Evolutionary conservation across 2,329 filamentous ascomycete genomes (phyloP), one percentile per base, ranked within the genome.

Genomic region (Penicillium sp.): DNA sequence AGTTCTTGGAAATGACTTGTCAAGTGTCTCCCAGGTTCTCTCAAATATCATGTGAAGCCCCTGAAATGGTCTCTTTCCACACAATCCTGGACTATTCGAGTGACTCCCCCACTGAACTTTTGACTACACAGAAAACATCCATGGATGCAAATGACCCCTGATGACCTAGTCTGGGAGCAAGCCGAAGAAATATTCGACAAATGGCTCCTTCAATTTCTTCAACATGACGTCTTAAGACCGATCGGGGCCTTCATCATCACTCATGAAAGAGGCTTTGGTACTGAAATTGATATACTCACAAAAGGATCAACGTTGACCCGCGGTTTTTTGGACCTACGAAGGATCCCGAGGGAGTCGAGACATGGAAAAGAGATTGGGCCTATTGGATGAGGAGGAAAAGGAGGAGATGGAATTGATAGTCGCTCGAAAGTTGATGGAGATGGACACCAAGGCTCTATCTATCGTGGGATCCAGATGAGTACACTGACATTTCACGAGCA

Each of bases 391-490:
- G 4, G 13, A 48, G 10, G 48, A 51, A 47, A 39, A 3, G n/a
- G 43, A 53, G 29, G 43, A 53, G 29, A 53, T 53, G 48, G 51
- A 53, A 12, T 15, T 7, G 29, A 28, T 42, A 2, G 35, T 51
- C 13, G 13, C 10, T 10, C 12, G 28, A 6, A 53, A 53, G 15
- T 6, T 48, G 28, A 19, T 12, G 4, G 34, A 51, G 19, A 51
- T 38, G 40, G 24, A 32, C 0, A 40, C n/a, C 7, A 45, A 26
- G n/a, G 12, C 33, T 9, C 22, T 49, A 15, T 15, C 31, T 49
- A 15, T 15, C 31, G 6, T 43, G 45, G 45, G 32, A 43, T 6
- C 39, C 39, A 19, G 45, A 48, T 38, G 46, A 44, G 5, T 32
- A 49, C 7, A 3, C 6, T 44, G 31, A n/a, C 42, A 9, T 26